These are phyloP conservation scores for Suhomyces faveliae DNA, from an alignment of 805 yeast species.

Conservation along the genomic window DNA sequence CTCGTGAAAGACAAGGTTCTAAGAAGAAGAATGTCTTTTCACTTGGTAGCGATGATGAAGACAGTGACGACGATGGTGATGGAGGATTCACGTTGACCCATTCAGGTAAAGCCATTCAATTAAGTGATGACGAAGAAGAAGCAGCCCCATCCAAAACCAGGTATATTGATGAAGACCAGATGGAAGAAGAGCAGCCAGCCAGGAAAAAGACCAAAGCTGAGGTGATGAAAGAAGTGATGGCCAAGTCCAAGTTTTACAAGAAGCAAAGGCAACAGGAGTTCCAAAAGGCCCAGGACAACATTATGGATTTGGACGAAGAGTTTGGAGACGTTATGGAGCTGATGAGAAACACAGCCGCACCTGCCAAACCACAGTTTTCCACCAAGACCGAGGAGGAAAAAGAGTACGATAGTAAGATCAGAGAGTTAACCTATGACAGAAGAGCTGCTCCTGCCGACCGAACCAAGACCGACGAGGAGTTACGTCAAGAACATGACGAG, in stretches of 20 bases:
- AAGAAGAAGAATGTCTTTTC: constrained; percentile 50
- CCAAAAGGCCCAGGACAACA: constrained; percentile 56
- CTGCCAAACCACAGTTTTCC: constrained; percentile 21
- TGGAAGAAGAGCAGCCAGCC: constrained; percentile 35
- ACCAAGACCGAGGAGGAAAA: constrained; percentile 42
- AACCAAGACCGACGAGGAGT: constrained; percentile 75
- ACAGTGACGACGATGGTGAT: constrained; percentile 46
- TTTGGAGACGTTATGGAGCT: constrained; percentile 69
- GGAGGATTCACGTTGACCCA: constrained; percentile 65
- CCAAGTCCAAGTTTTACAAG: constrained; percentile 75
- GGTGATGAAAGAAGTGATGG: constrained; percentile 82
- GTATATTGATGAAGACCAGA: constrained; percentile 40
- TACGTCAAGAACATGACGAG: constrained; percentile 58
- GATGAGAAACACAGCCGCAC: constrained; percentile 29
- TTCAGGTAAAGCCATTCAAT: constrained; percentile 64
- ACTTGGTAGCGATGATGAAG: constrained; percentile 74
- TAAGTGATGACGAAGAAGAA: constrained; percentile 43
- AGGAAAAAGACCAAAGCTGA: constrained; percentile 77
- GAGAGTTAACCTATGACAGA: constrained; percentile 65
- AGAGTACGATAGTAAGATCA: constrained; percentile 65
- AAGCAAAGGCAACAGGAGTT: constrained; percentile 71
- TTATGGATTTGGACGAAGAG: constrained; percentile 68
- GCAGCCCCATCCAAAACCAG: constrained; percentile 24
- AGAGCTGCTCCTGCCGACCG: constrained; percentile 80
- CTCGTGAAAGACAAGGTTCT: constrained; percentile 74